phyloP scores from a whole-genome alignment of 2,329 filamentous ascomycete species.

The Aureobasidium sp. region DNA sequence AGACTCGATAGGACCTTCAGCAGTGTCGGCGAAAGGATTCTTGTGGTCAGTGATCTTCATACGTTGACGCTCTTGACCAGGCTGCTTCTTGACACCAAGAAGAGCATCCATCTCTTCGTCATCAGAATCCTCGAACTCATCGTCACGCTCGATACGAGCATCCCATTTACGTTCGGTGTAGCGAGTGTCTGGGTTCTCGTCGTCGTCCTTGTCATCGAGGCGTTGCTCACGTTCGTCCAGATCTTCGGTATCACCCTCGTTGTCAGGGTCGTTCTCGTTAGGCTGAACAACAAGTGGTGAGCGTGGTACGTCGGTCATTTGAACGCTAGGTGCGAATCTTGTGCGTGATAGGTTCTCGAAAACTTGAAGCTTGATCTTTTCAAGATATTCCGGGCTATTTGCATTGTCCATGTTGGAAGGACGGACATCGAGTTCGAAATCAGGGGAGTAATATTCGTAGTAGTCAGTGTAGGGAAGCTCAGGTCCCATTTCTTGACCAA shows the following conservation, averaged over 20 bases:
- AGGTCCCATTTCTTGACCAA: slow-evolving; percentile 71
- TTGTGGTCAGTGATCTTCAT: slow-evolving; percentile 55
- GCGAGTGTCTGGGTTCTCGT: slow-evolving; percentile 78
- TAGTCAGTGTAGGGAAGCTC: slow-evolving; percentile 96
- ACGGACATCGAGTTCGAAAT: slow-evolving; percentile 62
- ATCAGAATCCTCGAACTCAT: slow-evolving; percentile 81
- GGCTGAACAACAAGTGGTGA: slow-evolving; percentile 36
- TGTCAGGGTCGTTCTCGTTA: slow-evolving; percentile 19
- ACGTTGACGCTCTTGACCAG: slow-evolving; percentile 29
- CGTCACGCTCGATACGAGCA: slow-evolving; percentile 61
- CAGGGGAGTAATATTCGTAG: slow-evolving; percentile 70
- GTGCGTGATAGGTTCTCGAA: slow-evolving; percentile 61
- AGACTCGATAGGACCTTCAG: slow-evolving; percentile 35
- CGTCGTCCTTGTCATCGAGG: slow-evolving; percentile 65
- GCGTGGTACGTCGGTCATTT: slow-evolving; percentile 57
- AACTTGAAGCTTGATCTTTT: slow-evolving; percentile 60
- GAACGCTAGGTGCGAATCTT: slow-evolving; percentile 53
- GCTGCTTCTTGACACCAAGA: slow-evolving; percentile 62
- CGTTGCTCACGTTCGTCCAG: slow-evolving; percentile 57
- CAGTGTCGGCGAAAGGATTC: slow-evolving; percentile 46
- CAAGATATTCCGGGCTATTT: slow-evolving; percentile 60
- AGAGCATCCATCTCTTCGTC: slow-evolving; percentile 72
- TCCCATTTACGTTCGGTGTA: slow-evolving; percentile 79
- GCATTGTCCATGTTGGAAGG: slow-evolving; percentile 68
- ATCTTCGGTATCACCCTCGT: slow-evolving; percentile 47